phyloP scores from a whole-genome alignment of 345 rosid species.

The Rhizophora apiculata region DNA sequence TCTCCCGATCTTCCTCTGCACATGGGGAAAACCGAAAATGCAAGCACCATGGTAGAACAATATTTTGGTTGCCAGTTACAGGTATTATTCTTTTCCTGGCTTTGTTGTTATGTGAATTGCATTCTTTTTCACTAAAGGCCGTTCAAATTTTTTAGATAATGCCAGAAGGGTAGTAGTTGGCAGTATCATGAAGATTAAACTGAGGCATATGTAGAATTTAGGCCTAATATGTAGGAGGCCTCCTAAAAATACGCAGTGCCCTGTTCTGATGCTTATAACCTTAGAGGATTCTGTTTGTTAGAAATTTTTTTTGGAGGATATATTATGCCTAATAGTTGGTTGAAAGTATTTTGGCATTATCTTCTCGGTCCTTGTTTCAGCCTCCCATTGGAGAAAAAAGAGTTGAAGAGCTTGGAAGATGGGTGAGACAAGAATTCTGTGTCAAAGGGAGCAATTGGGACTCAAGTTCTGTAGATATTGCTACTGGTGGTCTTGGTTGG shows the following conservation, averaged over 20 bases:
- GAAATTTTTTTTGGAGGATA: background rate
- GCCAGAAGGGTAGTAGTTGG: background rate
- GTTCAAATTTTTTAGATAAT: background rate
- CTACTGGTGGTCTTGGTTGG: constrained; percentile 92
- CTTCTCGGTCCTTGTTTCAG: constrained; percentile 32
- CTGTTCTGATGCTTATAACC: constrained; percentile 1
- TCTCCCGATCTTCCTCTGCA: constrained; percentile 85
- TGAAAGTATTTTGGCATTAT: constrained; percentile 4
- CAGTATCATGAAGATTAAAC: background rate
- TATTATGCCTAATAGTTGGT: background rate
- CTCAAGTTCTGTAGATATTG: constrained; percentile 68
- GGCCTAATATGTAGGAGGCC: background rate
- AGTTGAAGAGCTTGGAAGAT: constrained; percentile 70
- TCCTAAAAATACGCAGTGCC: background rate
- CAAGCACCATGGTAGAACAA: constrained; percentile 47
- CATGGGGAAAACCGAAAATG: constrained; percentile 92
- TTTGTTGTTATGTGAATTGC: background rate
- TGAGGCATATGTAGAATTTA: background rate
- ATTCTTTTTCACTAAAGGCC: background rate
- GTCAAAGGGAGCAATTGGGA: constrained; percentile 76
- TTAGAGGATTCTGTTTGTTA: background rate
- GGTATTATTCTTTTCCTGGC: constrained; percentile 33
- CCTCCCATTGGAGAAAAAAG: constrained; percentile 85
- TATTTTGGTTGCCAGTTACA: constrained; percentile 85
- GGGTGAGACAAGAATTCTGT: constrained; percentile 65